Conservation (phyloP, 176 grass and related monocot genomes). For the Rhynchospora tenuis region DNA sequence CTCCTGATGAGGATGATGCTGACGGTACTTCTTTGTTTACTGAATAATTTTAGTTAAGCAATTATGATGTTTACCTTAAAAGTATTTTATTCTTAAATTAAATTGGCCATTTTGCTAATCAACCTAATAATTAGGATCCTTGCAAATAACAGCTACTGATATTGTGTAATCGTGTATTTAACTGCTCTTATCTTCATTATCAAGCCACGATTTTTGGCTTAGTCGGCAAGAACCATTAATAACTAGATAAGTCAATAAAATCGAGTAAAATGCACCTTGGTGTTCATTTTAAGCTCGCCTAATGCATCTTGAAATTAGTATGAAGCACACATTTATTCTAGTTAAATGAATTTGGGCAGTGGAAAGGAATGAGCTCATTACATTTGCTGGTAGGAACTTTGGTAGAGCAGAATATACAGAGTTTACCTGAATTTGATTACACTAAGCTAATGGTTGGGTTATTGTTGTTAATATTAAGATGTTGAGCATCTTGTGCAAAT, state of each 20-base stretch:
- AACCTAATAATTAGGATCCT: neutral
- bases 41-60: neutral
- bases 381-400: neutral
- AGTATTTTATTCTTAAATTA: neutral
- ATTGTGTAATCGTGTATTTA: neutral
- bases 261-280: neutral
- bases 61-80: slow-evolving; percentile 7
- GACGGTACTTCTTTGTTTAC: slow-evolving; percentile 33
- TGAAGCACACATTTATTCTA: neutral
- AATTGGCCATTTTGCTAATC: neutral
- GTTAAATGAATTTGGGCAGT: neutral
- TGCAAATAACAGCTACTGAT: neutral
- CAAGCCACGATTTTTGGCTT: neutral
- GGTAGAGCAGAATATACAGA: neutral
- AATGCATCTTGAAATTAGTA: neutral
- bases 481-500: no score
- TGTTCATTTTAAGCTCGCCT: neutral
- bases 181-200: neutral
- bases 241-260: neutral
- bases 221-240: neutral
- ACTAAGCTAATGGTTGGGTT: no score
- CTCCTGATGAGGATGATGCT: slow-evolving; percentile 53
- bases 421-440: neutral
- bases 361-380: neutral
- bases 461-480: no score